Evolutionary conservation across 345 rosid genomes (phyloP), one percentile per base, ranked within the genome.

Genomic region (Cochlearia excelsa): DNA sequence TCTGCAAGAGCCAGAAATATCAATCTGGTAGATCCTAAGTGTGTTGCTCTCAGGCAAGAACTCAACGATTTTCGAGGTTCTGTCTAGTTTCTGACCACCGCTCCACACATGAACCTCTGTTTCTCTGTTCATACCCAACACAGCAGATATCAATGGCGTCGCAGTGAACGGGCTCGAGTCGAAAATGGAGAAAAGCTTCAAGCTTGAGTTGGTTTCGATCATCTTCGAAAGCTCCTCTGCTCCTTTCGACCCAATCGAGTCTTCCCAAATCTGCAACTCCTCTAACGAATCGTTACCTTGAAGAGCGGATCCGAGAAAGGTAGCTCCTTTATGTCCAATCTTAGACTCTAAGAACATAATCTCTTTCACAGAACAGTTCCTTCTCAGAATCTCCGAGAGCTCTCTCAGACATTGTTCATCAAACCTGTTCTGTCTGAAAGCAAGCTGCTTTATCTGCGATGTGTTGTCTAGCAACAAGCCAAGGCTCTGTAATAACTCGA

Each of bases 241-340:
- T 8, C 95, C 97, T 71, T 71, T 85, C 0, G 86, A 77, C 46
- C 97, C 95, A n/a, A 89, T 87, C 1, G 95, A 89, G 68, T 89
- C 99, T 30, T 93, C 94, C 97, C 94, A 85, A 73, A 93, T 85
- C 77, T 93, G 97, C 73, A 87, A 45, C 77, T 89, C 99, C 51
- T 93, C 97, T 78, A 92, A 62, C 54, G 76, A 72, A 45, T 77
- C 87, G 70, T 88, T 92, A 51, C 65, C 72, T 74, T 57, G 76
- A n/a, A 88, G 83, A 54, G 95, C 93, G 7, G 75, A 70, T 3
- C 91, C 97, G 7, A 88, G 48, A 30, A 82, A 53, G 11, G 79
- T 64, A 64, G 95, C 93, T 54, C 98, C 95, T 42, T 45, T 65
- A 10, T 63, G 45, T 34, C 86, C 87, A 30, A 89, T 69, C 2